Conservation (phyloP, 225 moss, liverwort and hornwort genomes). For the Ulota crispa region DNA sequence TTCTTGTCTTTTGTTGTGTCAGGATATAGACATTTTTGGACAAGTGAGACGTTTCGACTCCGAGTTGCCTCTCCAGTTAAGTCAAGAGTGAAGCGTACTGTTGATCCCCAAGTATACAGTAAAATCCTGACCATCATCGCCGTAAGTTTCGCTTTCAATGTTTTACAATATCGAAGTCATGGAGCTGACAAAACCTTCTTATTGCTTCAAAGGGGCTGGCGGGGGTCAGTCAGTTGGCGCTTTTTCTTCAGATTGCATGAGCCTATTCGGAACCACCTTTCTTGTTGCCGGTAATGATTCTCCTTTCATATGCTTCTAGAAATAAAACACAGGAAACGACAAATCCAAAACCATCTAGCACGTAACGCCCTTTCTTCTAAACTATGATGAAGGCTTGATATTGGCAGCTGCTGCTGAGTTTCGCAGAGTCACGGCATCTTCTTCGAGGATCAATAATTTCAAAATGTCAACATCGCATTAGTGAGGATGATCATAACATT, state of each 20-base stretch:
- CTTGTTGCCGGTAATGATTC: conserved; percentile 18
- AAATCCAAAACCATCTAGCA: conserved; percentile 4
- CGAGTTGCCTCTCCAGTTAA: background rate
- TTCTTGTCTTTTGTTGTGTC: conserved; percentile 28
- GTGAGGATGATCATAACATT: conserved; percentile 15
- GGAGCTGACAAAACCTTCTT: background rate
- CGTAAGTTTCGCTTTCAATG: conserved; percentile 38
- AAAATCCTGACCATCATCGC: conserved; percentile 17
- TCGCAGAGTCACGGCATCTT: conserved; percentile 23
- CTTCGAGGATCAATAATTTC: conserved; percentile 16
- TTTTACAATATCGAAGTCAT: conserved; percentile 6
- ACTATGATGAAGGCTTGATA: background rate
- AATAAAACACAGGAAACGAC: background rate
- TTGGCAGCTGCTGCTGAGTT: conserved; percentile 18
- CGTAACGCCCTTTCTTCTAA: conserved; percentile 5
- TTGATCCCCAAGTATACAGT: background rate
- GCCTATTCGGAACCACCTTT: conserved; percentile 4
- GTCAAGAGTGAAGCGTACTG: background rate
- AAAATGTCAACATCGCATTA: conserved; percentile 17
- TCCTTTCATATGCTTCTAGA: background rate
- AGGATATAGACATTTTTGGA: conserved; percentile 3
- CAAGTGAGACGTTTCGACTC: conserved; percentile 17
- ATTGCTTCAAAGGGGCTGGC: conserved; percentile 6
- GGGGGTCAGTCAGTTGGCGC: conserved; percentile 20
- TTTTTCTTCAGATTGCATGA: conserved; percentile 21